Conservation (phyloP, 176 grass and related monocot genomes). For the Panicum miliaceum region DNA sequence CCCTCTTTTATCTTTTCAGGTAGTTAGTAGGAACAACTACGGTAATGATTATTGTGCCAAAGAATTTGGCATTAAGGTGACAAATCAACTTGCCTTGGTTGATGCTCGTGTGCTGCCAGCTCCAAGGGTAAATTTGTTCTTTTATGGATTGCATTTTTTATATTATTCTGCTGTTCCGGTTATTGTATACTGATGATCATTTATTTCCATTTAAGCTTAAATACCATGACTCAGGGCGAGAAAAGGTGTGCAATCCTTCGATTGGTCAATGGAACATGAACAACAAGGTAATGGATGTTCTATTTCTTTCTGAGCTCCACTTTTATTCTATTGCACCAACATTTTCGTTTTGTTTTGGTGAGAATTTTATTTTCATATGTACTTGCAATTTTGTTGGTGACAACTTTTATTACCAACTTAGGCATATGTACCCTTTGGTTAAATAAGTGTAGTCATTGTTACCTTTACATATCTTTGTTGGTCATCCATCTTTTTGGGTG, state of each 20-base stretch:
- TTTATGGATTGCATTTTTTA: background rate
- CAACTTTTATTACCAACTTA: background rate
- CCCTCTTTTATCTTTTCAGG: constrained; percentile 42
- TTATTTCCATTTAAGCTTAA: constrained; percentile 66
- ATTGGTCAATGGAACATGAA: constrained; percentile 95
- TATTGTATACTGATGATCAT: background rate
- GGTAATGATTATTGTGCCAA: constrained; percentile 54
- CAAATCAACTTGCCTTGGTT: constrained; percentile 58
- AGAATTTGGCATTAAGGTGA: constrained; percentile 76
- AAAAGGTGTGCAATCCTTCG: constrained; percentile 60
- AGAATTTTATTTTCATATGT: background rate
- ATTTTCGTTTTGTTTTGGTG: background rate
- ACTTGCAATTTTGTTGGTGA: background rate
- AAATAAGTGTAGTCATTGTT: background rate
- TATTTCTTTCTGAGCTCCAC: background rate
- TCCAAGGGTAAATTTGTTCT: constrained; percentile 49
- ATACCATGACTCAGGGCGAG: constrained; percentile 75
- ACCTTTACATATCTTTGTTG: background rate
- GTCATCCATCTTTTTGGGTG: background rate
- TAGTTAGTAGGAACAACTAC: constrained; percentile 55
- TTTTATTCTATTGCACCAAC: background rate
- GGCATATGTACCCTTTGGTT: background rate
- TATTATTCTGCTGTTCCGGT: background rate
- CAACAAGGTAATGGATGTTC: constrained; percentile 57
- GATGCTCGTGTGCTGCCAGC: constrained; percentile 72